phyloP scores from a whole-genome alignment of 495 filamentous ascomycete genomes.

The Hamigera avellanea region DNA sequence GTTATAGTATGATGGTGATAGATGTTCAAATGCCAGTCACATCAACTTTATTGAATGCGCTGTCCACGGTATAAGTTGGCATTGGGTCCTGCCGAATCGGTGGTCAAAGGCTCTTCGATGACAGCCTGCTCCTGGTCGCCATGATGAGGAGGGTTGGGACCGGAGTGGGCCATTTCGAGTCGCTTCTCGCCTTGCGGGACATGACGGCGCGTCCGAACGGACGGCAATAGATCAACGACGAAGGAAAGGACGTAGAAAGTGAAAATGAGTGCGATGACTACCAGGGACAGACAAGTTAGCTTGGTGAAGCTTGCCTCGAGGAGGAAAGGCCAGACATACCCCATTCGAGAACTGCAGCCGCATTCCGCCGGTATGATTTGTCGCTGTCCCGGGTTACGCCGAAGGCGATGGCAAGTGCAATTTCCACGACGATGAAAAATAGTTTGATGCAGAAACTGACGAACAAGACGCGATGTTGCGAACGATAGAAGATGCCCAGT shows the following conservation, averaged over 20 bases:
- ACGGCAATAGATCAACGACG: slow-evolving; percentile 76
- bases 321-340: slow-evolving; percentile 14
- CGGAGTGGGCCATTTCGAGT: slow-evolving; percentile 7
- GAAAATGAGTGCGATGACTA: slow-evolving; percentile 76
- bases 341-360: slow-evolving; percentile 63
- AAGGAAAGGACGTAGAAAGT: slow-evolving; percentile 84
- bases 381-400: slow-evolving; percentile 23
- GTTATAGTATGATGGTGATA: no score
- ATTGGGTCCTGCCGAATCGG: slow-evolving; percentile 25
- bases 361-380: slow-evolving; percentile 32
- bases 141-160: not conserved
- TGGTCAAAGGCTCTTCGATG: slow-evolving; percentile 28
- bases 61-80: slow-evolving; percentile 8
- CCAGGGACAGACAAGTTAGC: slow-evolving; percentile 1
- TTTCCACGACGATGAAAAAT: slow-evolving; percentile 65
- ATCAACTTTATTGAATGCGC: no score
- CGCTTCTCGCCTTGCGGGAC: slow-evolving; percentile 35
- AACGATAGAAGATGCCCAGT: slow-evolving; percentile 62
- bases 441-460: slow-evolving; percentile 76
- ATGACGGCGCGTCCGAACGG: slow-evolving; percentile 49
- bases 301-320: not conserved
- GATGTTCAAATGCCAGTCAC: no score
- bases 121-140: slow-evolving; percentile 5
- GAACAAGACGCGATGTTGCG: slow-evolving; percentile 56
- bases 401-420: slow-evolving; percentile 61